Evolutionary conservation across 768 basidiomycete species (phyloP).

Genomic region (Wakefieldia striispora): DNA sequence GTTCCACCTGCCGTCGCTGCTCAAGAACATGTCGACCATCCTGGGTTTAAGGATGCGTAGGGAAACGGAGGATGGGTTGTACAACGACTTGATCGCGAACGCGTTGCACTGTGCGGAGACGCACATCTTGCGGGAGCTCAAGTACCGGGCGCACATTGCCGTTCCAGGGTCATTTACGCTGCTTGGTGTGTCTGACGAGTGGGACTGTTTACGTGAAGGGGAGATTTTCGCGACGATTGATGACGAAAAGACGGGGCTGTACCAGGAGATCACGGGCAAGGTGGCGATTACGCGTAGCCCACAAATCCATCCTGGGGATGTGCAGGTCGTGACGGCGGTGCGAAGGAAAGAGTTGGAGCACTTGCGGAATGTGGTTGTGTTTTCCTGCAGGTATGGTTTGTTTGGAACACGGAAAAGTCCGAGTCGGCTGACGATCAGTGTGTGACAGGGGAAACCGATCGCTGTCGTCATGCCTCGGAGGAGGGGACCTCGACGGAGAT

Average conservation of each 20-base stretch:
- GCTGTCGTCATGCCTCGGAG: constrained; percentile 48
- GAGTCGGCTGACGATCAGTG: constrained; percentile 6
- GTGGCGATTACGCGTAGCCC: constrained; percentile 52
- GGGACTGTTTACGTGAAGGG: constrained; percentile 43
- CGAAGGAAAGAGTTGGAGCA: constrained; percentile 37
- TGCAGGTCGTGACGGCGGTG: constrained; percentile 43
- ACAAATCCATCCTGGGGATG: constrained; percentile 51
- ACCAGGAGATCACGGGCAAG: constrained; percentile 33
- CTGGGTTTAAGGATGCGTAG: constrained; percentile 29
- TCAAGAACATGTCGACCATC: constrained; percentile 35
- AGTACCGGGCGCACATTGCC: constrained; percentile 48
- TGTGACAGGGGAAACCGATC: constrained; percentile 39
- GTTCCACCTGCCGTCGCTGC: constrained; percentile 43
- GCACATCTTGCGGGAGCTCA: constrained; percentile 50
- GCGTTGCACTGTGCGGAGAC: constrained; percentile 39
- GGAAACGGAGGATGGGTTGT: constrained; percentile 12
- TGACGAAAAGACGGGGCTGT: constrained; percentile 30
- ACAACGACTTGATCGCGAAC: constrained; percentile 38
- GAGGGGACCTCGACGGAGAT: constrained; percentile 55
- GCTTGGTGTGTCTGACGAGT: constrained; percentile 53
- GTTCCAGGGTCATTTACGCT: constrained; percentile 49
- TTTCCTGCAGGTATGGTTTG: constrained; percentile 42
- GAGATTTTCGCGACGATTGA: constrained; percentile 46
- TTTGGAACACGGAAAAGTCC: not conserved
- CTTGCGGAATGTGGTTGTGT: constrained; percentile 48